A percentile compares a stretch with the other conserved stretches of the same genome.
Conservation (phyloP, 441 rosid genomes). For the Raphanus hybrid region DNA sequence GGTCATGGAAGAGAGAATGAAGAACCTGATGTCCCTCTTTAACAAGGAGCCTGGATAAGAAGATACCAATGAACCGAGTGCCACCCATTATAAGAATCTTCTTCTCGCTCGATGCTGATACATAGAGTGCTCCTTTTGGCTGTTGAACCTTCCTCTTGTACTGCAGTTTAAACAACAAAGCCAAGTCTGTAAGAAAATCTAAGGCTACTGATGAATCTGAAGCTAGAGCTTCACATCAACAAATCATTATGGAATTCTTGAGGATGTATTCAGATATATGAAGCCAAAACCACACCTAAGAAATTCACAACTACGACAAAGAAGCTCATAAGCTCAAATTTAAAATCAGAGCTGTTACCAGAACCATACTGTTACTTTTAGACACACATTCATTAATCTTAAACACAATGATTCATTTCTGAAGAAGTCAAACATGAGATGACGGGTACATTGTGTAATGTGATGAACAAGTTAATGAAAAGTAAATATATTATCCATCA, state of each 20-base stretch:
- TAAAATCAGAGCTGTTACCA: conserved; percentile 6
- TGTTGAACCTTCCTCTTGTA: conserved; percentile 68
- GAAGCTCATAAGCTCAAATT: neutral
- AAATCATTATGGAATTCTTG: neutral
- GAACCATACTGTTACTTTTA: conserved; percentile 3
- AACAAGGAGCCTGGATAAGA: conserved; percentile 87
- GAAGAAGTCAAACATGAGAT: neutral
- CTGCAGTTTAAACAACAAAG: conserved; percentile 50
- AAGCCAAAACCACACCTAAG: no score
- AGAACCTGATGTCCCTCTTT: conserved; percentile 89
- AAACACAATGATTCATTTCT: conserved; percentile 14
- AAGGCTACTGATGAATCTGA: conserved; percentile 6
- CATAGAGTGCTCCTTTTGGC: conserved; percentile 68
- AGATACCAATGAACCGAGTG: conserved; percentile 80
- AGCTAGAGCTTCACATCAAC: conserved; percentile 1
- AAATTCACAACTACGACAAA: no score
- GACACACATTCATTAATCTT: conserved; percentile 4
- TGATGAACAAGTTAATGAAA: neutral
- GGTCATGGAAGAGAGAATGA: conserved; percentile 7
- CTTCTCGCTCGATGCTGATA: conserved; percentile 74
- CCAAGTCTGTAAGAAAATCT: conserved; percentile 9
- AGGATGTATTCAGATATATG: no score
- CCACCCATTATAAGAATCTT: conserved; percentile 94
- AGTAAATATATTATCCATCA: neutral
- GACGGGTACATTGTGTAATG: neutral